Conservation (phyloP, 2,329 filamentous ascomycete species). For the Tolypocladium pustulatum region DNA sequence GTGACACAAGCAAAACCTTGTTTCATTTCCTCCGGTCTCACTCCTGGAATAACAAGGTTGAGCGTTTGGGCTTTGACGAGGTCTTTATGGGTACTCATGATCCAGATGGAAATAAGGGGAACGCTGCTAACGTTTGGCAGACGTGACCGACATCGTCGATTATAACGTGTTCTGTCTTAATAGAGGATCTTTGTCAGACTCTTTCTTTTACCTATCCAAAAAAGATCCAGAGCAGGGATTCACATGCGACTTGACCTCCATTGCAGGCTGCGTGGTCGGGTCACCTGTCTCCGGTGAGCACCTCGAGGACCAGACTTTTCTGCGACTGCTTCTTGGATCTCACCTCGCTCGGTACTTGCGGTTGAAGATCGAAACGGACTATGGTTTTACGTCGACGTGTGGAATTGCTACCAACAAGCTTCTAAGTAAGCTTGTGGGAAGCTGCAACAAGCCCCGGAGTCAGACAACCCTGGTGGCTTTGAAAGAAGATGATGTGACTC, state of each 20-base stretch:
- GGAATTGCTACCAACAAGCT: constrained; percentile 84
- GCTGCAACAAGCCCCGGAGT: constrained; percentile 72
- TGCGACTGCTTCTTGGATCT: constrained; percentile 65
- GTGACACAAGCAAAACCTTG: constrained; percentile 73
- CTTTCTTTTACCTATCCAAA: constrained; percentile 70
- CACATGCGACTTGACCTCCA: constrained; percentile 56
- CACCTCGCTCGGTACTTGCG: constrained; percentile 72
- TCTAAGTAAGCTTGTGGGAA: constrained; percentile 75
- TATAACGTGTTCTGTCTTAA: constrained; percentile 73
- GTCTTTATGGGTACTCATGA: constrained; percentile 41
- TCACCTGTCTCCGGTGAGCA: constrained; percentile 9
- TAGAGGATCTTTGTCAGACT: constrained; percentile 46
- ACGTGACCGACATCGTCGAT: constrained; percentile 76
- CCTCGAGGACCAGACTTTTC: constrained; percentile 28
- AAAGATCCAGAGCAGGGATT: constrained; percentile 75
- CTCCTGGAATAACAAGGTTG: constrained; percentile 69
- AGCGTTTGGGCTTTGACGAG: constrained; percentile 86
- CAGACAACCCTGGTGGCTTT: constrained; percentile 77
- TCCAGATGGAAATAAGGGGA: not conserved
- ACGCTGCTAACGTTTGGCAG: constrained; percentile 28
- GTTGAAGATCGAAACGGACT: constrained; percentile 58
- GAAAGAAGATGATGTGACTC: constrained; percentile 40
- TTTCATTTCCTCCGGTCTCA: constrained; percentile 62
- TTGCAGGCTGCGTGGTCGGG: constrained; percentile 51
- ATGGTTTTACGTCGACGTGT: constrained; percentile 78